A percentile compares a stretch with the other conserved stretches of the same genome.
Evolutionary conservation across 352 stramenopile genomes (phyloP).

Genomic region (Globisporangium cederbergense): DNA sequence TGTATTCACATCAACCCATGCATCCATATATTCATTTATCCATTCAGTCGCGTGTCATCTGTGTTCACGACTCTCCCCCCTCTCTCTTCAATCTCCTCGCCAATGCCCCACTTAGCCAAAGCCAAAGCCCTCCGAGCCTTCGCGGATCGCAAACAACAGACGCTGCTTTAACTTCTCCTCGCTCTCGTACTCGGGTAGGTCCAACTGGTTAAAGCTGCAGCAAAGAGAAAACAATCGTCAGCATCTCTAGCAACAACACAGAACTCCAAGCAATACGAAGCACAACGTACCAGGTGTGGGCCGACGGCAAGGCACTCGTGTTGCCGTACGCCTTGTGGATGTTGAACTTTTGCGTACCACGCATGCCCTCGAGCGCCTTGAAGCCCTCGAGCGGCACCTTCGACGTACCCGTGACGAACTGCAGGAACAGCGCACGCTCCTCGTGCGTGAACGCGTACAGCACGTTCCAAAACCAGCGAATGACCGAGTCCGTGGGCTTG

Average conservation of each 20-base stretch:
- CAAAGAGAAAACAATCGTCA: constrained; percentile 3
- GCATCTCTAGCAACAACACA: constrained; percentile 1
- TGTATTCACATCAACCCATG: not conserved
- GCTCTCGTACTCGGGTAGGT: constrained; percentile 97
- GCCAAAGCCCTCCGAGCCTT: constrained; percentile 97
- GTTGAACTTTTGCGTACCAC: constrained; percentile 98
- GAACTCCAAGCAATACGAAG: constrained; percentile 11
- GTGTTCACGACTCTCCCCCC: too few species aligned
- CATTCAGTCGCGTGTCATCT: not conserved
- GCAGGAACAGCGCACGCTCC: constrained; percentile 89
- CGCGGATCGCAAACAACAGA: constrained; percentile 96
- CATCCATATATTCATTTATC: constrained; percentile 2
- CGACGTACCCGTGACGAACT: constrained; percentile 92
- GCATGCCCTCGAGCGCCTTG: constrained; percentile 97
- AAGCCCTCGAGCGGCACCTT: constrained; percentile 98
- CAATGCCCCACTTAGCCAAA: constrained; percentile 87
- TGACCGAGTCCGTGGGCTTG: constrained; percentile 85
- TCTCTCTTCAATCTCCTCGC: not conserved
- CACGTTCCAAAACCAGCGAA: constrained; percentile 94
- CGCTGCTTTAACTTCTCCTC: constrained; percentile 97
- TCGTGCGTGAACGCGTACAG: constrained; percentile 90
- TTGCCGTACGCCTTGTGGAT: constrained; percentile 97
- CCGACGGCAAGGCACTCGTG: constrained; percentile 80
- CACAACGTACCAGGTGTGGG: constrained; percentile 94
- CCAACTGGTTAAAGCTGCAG: constrained; percentile 97